Conservation (phyloP, 768 basidiomycete genomes). For the Pleurotus eryngii region DNA sequence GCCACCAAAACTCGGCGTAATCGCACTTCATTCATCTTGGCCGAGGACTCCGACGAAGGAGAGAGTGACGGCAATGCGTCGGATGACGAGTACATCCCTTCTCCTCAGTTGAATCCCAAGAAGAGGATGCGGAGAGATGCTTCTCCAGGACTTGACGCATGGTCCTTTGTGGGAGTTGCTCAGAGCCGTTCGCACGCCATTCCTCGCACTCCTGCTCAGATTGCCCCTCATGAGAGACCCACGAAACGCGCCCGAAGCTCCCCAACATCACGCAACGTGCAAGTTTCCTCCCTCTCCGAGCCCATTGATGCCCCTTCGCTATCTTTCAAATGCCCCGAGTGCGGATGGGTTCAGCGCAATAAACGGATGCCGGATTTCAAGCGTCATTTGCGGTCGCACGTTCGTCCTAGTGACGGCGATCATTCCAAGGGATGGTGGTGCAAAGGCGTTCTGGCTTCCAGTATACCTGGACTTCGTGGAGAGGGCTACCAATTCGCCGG, state of each 20-base stretch:
- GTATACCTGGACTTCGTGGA: slow-evolving; percentile 15
- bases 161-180: neutral
- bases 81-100: slow-evolving; percentile 3
- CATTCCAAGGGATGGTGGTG: slow-evolving; percentile 31
- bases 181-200: slow-evolving; percentile 9
- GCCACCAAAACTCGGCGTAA: neutral
- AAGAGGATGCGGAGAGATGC: neutral
- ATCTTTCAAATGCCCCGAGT: slow-evolving; percentile 38
- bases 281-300: slow-evolving; percentile 24
- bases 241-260: slow-evolving; percentile 27
- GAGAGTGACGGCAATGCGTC: neutral
- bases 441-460: slow-evolving; percentile 28
- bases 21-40: neutral
- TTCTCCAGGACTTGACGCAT: neutral
- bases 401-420: slow-evolving; percentile 42
- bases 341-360: slow-evolving; percentile 45
- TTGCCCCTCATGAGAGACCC: neutral
- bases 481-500: slow-evolving; percentile 24
- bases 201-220: neutral
- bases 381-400: slow-evolving; percentile 56
- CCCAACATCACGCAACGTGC: slow-evolving; percentile 44
- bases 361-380: slow-evolving; percentile 55
- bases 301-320: slow-evolving; percentile 16
- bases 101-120: neutral
- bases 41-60: neutral